These are phyloP conservation scores for Pleurotus sapidus DNA, from an alignment of 768 basidiomycete genomes.

Conservation along the genomic window DNA sequence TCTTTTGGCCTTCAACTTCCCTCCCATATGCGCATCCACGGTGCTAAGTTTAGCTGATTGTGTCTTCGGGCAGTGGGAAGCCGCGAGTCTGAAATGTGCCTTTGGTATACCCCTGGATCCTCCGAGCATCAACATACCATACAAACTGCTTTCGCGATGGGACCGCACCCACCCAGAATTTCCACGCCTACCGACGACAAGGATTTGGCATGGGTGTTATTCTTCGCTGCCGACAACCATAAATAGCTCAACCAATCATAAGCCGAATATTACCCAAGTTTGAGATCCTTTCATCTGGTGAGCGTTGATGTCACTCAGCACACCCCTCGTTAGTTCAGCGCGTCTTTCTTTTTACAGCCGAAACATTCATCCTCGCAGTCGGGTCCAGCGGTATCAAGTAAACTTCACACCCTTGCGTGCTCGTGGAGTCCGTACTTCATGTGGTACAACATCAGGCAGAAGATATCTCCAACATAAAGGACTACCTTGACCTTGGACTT, in stretches of 20 bases:
- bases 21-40: not conserved
- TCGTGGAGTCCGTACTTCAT: too few species aligned
- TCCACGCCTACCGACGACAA: conserved; percentile 2
- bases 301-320: too few species aligned
- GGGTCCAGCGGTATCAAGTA: too few species aligned
- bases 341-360: too few species aligned
- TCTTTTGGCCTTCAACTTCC: not conserved
- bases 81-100: too few species aligned
- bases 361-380: too few species aligned
- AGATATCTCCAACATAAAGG: too few species aligned
- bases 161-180: not conserved
- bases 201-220: not conserved
- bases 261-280: not conserved
- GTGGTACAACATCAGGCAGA: too few species aligned
- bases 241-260: not conserved
- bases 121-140: not conserved
- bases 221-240: not conserved
- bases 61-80: not conserved
- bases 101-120: not conserved
- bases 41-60: not conserved
- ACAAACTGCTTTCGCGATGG: too few species aligned
- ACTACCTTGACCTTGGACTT: too few species aligned
- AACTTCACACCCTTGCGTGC: too few species aligned
- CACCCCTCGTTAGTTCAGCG: too few species aligned
- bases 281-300: not conserved